phyloP scores from a whole-genome alignment of 2,329 filamentous ascomycete genomes.

The Botrytis sinoallii region DNA sequence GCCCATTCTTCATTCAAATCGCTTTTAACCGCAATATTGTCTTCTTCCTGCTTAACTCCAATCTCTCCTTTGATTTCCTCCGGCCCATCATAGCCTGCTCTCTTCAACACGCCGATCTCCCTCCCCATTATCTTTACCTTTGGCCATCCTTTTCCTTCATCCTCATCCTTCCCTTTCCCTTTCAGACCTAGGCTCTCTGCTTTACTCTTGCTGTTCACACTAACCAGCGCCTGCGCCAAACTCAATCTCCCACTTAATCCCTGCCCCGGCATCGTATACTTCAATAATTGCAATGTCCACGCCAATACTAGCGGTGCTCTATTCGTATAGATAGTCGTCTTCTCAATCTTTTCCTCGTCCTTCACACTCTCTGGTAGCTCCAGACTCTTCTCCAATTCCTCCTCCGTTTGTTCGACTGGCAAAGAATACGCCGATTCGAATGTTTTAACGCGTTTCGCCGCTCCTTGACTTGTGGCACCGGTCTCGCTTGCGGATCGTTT shows the following conservation, averaged over 20 bases:
- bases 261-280: constrained; percentile 82
- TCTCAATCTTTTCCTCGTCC: constrained; percentile 58
- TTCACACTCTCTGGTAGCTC: constrained; percentile 52
- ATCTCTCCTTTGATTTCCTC: constrained; percentile 12
- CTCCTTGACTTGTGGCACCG: constrained; percentile 15
- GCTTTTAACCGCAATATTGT: not conserved
- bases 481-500: constrained; percentile 29
- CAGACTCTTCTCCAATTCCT: constrained; percentile 61
- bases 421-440: constrained; percentile 33
- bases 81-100: constrained; percentile 59
- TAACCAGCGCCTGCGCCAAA: constrained; percentile 79
- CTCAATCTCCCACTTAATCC: constrained; percentile 80
- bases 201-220: constrained; percentile 72
- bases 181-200: constrained; percentile 33
- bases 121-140: constrained; percentile 66
- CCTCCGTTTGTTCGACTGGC: constrained; percentile 41
- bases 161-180: constrained; percentile 17
- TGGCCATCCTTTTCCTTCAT: constrained; percentile 51
- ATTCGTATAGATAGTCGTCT: constrained; percentile 66
- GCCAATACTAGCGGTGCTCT: constrained; percentile 79
- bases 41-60: constrained; percentile 5
- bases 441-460: constrained; percentile 30
- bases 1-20: constrained; percentile 43
- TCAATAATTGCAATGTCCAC: constrained; percentile 70
- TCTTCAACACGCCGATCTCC: constrained; percentile 70